Evolutionary conservation across 805 yeast genomes (phyloP), one percentile per base, ranked within the genome.

Genomic region (Clavispora carvajalis): DNA sequence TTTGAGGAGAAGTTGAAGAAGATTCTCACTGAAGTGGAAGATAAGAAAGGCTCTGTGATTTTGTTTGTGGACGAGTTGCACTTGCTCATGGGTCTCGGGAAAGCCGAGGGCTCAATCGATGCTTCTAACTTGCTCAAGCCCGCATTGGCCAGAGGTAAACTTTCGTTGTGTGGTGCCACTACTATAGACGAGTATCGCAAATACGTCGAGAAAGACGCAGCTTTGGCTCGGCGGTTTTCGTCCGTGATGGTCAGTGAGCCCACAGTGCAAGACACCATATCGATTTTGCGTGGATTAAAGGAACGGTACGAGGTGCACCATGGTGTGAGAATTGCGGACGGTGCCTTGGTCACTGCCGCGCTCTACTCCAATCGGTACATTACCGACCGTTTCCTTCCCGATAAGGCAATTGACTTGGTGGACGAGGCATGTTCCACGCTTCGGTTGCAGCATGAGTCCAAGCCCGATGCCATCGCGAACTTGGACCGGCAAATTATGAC

Each of bases 371-470:
- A 88, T 57, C 74, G 99, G 48, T 91, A 91, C 59, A 86, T 91
- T 41, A 85, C 95, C 3, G 97, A 91, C 59, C 67, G 98, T 40
- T 89, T 80, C 54, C 67, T 91, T 28, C 99, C 99, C 1, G 99
- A 91, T 58, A 91, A 91, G 67, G 98, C 98, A 16, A 91, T 91
- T 49, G 99, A 91, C 62, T 74, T 91, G 49, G 93, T 91, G 2
- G 99, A 91, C 64, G 99, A 91, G 59, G 97, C 98, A 0, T 90
- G 98, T 66, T 93, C 97, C 3, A 95, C 95, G 0, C 71, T 91
- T 43, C 73, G 99, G 49, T 69, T 91, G 44, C 99, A 91, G 62
- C 98, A 93, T 59, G 99, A 91, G 65, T 88, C 96, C 1, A 90
- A 89, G 59, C 99, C 99, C 0, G 99, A 91, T 57, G 87, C 90